These are phyloP conservation scores for Secale cereale DNA, from an alignment of 176 grass and related monocot genomes.

Conservation along the genomic window DNA sequence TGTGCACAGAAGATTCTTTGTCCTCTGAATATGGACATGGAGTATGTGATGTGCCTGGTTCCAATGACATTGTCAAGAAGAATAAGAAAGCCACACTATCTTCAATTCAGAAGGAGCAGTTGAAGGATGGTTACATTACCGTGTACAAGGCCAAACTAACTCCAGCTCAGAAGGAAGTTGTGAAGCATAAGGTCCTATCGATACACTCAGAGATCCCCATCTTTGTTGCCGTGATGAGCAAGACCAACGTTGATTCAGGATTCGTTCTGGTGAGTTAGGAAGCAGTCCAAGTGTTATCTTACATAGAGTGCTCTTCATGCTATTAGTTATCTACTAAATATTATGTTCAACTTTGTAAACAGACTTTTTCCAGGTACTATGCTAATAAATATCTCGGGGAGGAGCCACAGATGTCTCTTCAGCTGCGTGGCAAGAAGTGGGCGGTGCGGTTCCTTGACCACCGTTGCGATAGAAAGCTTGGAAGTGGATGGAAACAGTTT, in stretches of 20 bases:
- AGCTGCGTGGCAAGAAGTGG: not conserved
- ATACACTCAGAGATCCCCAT: not conserved
- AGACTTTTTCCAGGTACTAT: not conserved
- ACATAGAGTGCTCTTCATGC: not conserved
- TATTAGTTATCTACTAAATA: not conserved
- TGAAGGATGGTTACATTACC: not conserved
- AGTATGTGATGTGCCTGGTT: not conserved
- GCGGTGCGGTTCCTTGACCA: not conserved
- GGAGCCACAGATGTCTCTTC: not conserved
- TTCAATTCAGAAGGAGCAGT: not conserved
- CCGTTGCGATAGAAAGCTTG: too few relatives aligned
- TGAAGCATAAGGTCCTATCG: not conserved
- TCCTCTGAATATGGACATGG: not conserved
- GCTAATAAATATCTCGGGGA: not conserved
- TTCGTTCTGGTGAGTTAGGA: not conserved
- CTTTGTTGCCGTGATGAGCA: conserved; percentile 2
- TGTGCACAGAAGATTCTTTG: not conserved
- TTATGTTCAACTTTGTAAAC: not conserved
- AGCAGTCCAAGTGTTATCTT: not conserved
- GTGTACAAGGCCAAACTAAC: not conserved
- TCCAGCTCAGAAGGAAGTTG: not conserved
- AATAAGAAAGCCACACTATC: not conserved
- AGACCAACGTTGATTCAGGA: not conserved
- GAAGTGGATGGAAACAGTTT: not conserved
- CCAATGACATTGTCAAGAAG: not conserved